Evolutionary conservation across 306 rosid species (phyloP), one percentile per base, ranked within the genome.

Genomic region (Sphenostylis stenocarpa): DNA sequence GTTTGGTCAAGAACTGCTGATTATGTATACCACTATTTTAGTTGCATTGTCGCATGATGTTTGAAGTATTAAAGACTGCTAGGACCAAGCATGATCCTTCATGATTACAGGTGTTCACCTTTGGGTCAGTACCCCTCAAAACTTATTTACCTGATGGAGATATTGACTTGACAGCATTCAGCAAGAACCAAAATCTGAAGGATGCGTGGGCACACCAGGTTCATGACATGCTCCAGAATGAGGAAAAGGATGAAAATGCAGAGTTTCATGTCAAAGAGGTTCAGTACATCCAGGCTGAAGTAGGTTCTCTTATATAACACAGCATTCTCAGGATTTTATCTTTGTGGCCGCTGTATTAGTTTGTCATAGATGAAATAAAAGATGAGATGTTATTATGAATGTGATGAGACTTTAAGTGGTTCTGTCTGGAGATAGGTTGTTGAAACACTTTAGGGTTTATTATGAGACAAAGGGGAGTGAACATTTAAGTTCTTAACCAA

Each of bases 111-210:
- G 97, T 88, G 65, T 88, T 90, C 82, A 88, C 93, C 60, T 91
- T 91, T 90, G 97, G 97, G 67, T 91, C 97, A 31, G 97, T 91
- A n/a, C 97, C 97, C 72, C 88, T 91, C 62, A 91, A 91, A 78
- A 91, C 97, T 16, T 91, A 91, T 88, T 79, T 91, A 82, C 97
- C 97, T 75, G 97, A 91, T 88, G 97, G 97, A 65, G 97, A 91
- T 79, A 91, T 90, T 85, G 97, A 91, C 86, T 78, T 91, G 43
- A 90, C 97, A 41, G 88, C 95, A 72, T 91, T 91, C 72, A 82
- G 97, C 74, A 77, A 82, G 83, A 84, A 79, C 79, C 90, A 87
- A 79, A 87, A 19, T 85, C 44, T 78, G 85, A 91, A 91, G 84
- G 97, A 91, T 61, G 75, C 88, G 31, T 91, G 95, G 97, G 97